Evolutionary conservation across 176 grass and related monocot genomes (phyloP), one percentile per base, ranked within the genome.

Genomic region (Oryza brachyantha): DNA sequence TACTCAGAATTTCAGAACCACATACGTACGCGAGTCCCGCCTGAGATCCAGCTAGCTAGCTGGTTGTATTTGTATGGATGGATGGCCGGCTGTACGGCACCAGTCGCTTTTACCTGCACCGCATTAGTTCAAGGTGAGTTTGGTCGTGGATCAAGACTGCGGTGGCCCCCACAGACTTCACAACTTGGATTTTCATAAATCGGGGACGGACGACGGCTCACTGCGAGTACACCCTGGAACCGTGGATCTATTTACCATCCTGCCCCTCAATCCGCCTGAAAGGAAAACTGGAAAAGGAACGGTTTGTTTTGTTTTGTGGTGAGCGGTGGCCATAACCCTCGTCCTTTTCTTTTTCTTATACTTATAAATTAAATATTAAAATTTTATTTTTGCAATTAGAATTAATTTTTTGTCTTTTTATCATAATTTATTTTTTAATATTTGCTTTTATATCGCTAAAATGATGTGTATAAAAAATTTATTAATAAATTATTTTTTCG

Each of bases 61-160:
- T 24, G 52, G 52, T 8, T 52, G 46, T 21, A 45, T 13, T 4
- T 32, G 40, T 13, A 45, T 45, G 42, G 13, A 52, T 52, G 17
- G 46, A 52, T 21, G 46, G 14, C 5, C 46, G 19, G 46, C n/a
- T 21, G 48, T 52, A 52, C 48, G 48, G 48, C 8, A 21, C 17
- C 48, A 21, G 7, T 57, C 21, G 8, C 52, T 57, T 57, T 57
- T 57, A 46, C 85, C 42, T 65, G 79, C 66, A 42, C 11, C 13
- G 59, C 79, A 78, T 71, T 78, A 5, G 73, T 28, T n/a, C 32
- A 31, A 21, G 1, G 40, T 29, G 8, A 81, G 78, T 57, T 77
- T 4, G 72, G 40, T 29, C 41, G 72, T 17, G 32, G 32, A 77
- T 5, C 59, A 45, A 31, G 85, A 64, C 42, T 29, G 25, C 32